Conservation (phyloP, 805 yeast genomes). For the Sugiyamaella qingdaonensis region DNA sequence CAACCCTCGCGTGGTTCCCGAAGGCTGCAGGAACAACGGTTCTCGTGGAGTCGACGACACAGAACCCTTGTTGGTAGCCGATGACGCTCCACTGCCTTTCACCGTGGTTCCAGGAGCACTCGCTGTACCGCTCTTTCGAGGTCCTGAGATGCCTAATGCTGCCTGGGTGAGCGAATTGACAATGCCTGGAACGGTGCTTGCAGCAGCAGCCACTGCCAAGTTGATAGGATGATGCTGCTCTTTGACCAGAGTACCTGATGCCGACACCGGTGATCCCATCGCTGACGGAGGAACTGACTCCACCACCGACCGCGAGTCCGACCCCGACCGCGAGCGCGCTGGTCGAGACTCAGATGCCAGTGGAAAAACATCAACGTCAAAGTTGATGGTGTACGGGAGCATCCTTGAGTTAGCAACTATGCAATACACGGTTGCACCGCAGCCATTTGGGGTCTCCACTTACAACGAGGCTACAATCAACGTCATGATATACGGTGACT, state of each 20-base stretch:
- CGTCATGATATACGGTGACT: conserved; percentile 11
- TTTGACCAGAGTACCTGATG: conserved; percentile 5
- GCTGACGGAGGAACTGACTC: conserved; percentile 1
- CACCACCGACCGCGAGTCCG: background rate
- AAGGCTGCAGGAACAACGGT: background rate
- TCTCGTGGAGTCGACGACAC: background rate
- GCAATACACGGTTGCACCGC: background rate
- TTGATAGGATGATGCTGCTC: background rate
- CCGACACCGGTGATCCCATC: conserved; percentile 3
- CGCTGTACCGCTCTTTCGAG: too few species aligned
- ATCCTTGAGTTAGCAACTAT: conserved; percentile 12
- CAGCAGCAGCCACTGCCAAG: conserved; percentile 2
- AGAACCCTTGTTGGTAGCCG: background rate
- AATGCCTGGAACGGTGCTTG: conserved; percentile 3
- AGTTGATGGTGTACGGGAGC: conserved; percentile 30
- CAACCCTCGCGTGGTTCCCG: background rate
- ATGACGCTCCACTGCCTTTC: background rate
- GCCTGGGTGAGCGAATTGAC: conserved; percentile 1
- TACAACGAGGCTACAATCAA: conserved; percentile 29
- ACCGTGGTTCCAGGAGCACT: background rate
- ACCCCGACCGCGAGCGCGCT: background rate
- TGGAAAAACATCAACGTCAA: conserved; percentile 17
- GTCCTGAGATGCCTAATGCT: background rate
- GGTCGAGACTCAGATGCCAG: background rate
- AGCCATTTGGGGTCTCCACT: conserved; percentile 2